Percentiles rank a stretch among this genome's conserved stretches.
Evolutionary conservation across 441 rosid genomes (phyloP).

Genomic region (Mallotus japonicus): DNA sequence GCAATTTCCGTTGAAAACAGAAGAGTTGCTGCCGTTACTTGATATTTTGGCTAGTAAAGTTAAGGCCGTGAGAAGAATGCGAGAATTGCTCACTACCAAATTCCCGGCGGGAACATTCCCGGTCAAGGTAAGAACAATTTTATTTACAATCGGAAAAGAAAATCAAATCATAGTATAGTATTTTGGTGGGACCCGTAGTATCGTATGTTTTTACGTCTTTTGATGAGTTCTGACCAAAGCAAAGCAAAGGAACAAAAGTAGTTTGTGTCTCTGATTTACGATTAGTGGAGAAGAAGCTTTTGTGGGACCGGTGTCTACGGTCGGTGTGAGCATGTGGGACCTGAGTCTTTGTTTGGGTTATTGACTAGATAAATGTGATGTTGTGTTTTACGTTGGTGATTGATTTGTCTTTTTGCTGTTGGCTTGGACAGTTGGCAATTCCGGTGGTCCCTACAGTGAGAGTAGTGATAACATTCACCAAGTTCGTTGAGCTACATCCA

Average conservation of each 20-base stretch:
- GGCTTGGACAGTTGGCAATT: slow-evolving; percentile 63
- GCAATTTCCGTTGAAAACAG: slow-evolving; percentile 84
- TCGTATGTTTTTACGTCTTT: slow-evolving; percentile 15
- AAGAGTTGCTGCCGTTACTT: slow-evolving; percentile 83
- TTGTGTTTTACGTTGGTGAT: slow-evolving; percentile 5
- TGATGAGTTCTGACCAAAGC: slow-evolving; percentile 23
- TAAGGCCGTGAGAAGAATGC: slow-evolving; percentile 84
- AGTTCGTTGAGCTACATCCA: slow-evolving; percentile 65
- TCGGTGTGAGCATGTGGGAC: neutral
- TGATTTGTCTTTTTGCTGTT: slow-evolving; percentile 2
- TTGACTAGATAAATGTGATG: neutral
- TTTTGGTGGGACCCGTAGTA: neutral
- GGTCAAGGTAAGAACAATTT: slow-evolving; percentile 61
- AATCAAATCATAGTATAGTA: too few species aligned
- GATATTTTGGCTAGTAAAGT: slow-evolving; percentile 91
- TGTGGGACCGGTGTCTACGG: slow-evolving; percentile 29
- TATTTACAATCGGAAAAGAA: too few species aligned
- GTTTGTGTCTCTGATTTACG: slow-evolving; percentile 10
- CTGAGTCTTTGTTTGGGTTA: too few species aligned
- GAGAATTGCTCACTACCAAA: slow-evolving; percentile 86
- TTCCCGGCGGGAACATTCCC: slow-evolving; percentile 97
- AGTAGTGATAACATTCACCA: slow-evolving; percentile 83
- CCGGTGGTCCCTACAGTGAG: slow-evolving; percentile 94
- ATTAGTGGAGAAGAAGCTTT: slow-evolving; percentile 31
- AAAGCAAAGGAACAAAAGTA: slow-evolving; percentile 20